Base-by-base conservation (phyloP, 371 early-diverging fungal species). In the Rhizopus arrhizus region DNA sequence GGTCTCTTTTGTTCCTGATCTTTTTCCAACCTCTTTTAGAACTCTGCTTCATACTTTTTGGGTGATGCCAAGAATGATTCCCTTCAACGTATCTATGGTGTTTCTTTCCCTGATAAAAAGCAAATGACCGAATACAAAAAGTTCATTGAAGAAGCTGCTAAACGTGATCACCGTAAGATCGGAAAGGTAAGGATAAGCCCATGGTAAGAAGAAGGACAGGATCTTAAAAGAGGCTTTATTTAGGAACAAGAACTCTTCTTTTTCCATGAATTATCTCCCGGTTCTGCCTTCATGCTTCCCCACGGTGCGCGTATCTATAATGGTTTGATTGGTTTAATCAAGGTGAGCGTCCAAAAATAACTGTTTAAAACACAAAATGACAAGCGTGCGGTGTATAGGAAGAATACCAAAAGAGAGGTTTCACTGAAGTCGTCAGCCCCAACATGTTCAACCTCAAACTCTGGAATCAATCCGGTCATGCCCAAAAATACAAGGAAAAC, bases 391-490 rank as follows among this genome's bases (percentile, higher is more conserved):
- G 22, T 22, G 22, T 15, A 9, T 69, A 78, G 62, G 70, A 55
- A 2, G 89, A 95, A 74, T 96, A 96, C 61, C 77, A 80, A 12
- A 70, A 80, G 36, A 87, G 84, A 64, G 94, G 92, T 1, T 96
- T 90, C 75, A 86, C 90, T 28, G 96, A 97, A 80, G 93, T 99
- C 48, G 92, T 97, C 65, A 97, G 98, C 1, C 99, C 99, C 58
- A 91, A 96, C 61, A 89, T 99, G 77, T 99, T 86, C 84, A 95
- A 94, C 66, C 88, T 92, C 73, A 89, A 95, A 69, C 80, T 99
- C 53, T 99, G 99, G 99, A 93, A 97, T 68, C 94, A 90, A 53
- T 94, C 95, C 32, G 99, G 99, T 6, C 99, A 99, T 78, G 98
- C 97, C 89, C 87, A 95, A 58, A 99, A 99, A 75, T 99, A 99